Base-by-base conservation (phyloP, 495 filamentous ascomycete species). In the Aspergillus coremiiformis region DNA sequence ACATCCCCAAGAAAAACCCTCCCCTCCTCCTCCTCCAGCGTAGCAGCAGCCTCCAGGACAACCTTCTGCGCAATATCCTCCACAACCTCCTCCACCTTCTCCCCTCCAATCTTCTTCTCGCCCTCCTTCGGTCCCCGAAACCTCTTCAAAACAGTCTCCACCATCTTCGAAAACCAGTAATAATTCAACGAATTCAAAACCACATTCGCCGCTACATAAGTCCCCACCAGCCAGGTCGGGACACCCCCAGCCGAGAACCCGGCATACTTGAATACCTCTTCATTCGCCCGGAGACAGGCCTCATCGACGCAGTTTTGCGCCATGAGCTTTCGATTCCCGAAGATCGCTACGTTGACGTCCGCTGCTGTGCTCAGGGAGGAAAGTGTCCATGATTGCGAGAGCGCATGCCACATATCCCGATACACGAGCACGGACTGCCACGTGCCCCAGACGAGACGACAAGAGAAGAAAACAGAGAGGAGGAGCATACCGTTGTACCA, bases 141-240 rank as follows among this genome's bases (percentile, higher is more conserved):
- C 20, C 93, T 78, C 75, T 93, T 94, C 54, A 84, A 72, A 14
- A 98, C 84, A 21, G 93, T 89, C 56, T 87, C 80, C 53, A 98
- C 87, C 93, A 98, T 98, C 78, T 92, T 93, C 52, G 83, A 83
- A 68, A 95, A 97, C 93, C 93, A 98, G 72, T 84, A 91, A 66
- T 90, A 90, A 69, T 98, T 98, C 42, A 98, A 72, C 44, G 78
- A 74, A 69, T 96, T 96, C 14, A 98, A 74, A 4, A 85, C 76
- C 21, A 92, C 39, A 62, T 98, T 97, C 35, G 82, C 82, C 3
- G 69, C 74, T 1, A 96, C 70, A 60, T 97, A 97, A 22, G 82
- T 76, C 14, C 73, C 59, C 3, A 86, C 86, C 21, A 97, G 74
- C 92, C 93, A 97, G 1, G 81, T 58, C 0, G 93, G 93, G 5